phyloP scores from a whole-genome alignment of 2,329 filamentous ascomycete genomes.

The Xylaria hypoxylon region DNA sequence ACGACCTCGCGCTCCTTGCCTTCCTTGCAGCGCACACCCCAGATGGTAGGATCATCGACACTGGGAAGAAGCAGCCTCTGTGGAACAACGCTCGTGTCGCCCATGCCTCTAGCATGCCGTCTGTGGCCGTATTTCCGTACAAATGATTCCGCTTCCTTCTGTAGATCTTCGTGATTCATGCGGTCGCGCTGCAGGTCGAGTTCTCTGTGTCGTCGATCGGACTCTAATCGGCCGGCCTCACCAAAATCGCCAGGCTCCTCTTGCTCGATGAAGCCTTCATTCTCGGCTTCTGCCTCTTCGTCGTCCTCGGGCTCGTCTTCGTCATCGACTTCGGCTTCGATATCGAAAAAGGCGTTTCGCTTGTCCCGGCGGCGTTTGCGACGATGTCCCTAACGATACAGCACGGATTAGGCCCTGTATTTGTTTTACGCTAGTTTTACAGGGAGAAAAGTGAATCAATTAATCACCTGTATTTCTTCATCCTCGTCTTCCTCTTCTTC shows the following conservation, averaged over 20 bases:
- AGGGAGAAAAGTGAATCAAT: constrained; percentile 17
- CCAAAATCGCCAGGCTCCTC: constrained; percentile 90
- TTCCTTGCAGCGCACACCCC: constrained; percentile 91
- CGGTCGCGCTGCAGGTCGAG: constrained; percentile 92
- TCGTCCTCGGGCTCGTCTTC: constrained; percentile 89
- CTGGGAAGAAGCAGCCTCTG: constrained; percentile 89
- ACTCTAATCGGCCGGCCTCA: constrained; percentile 81
- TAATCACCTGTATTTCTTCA: constrained; percentile 72
- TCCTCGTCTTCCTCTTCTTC: constrained; percentile 73
- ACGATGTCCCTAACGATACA: constrained; percentile 67
- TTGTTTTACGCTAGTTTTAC: not conserved
- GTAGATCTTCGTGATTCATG: constrained; percentile 88
- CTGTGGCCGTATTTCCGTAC: constrained; percentile 89
- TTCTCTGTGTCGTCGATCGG: constrained; percentile 93
- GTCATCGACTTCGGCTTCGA: constrained; percentile 97
- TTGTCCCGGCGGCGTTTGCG: constrained; percentile 83
- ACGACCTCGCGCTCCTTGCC: constrained; percentile 96
- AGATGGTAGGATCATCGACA: constrained; percentile 95
- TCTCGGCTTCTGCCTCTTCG: constrained; percentile 92
- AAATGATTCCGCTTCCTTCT: constrained; percentile 89
- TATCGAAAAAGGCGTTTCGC: constrained; percentile 92
- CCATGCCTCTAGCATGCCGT: constrained; percentile 71
- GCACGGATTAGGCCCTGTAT: constrained; percentile 4
- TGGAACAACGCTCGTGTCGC: constrained; percentile 81
- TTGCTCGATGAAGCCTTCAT: constrained; percentile 87